Evolutionary conservation across 371 early-diverging fungal genomes (phyloP), one percentile per base, ranked within the genome.

Genomic region (Entomophthora muscae): DNA sequence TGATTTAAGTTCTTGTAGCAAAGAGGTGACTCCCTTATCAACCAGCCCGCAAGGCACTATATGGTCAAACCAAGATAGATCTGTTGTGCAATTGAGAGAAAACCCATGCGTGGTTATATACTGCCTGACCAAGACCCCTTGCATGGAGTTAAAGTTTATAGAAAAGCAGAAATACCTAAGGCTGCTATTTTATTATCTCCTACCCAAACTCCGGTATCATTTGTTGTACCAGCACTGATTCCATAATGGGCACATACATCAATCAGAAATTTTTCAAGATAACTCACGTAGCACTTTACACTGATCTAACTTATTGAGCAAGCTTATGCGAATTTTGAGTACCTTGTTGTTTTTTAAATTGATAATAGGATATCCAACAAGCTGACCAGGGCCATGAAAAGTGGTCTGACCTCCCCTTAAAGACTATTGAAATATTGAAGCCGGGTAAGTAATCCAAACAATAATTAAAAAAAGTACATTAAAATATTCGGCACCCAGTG

Each of bases 371-470:
- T 98, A 98, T 10, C 84, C 92, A 26, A 98, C 90, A 42, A 98
- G 74, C 74, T 98, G 98, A 0, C 97, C 97, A 1, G 97, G 98
- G 0, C 97, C 97, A 75, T 98, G 98, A 69, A 85, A 98, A 0
- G 98, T 98, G 3, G 86, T 80, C 73, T 98, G 89, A 3, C 98
- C 98, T 23, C 98, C 98, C 13, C 96, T 76, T 71, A 79, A 72
- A 0, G 83, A 81, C 75, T 78, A 65, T 10, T 13, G 32, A 24
- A 54, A 22, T 26, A 17, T 2, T 52, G 17, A 3, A 33, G 7
- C 52, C 53, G 29, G 1, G 7, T 53, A n/a, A 23, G 31, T 24
- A 24, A 54, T 58, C 12, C 10, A 58, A 29, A 17, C 13, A 57
- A n/a, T n/a, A n/a, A n/a, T n/a, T 53, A 51, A 56, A 13, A 29